These are phyloP conservation scores for Cornus florida DNA, from an alignment of 148 eudicot species.

Conservation along the genomic window DNA sequence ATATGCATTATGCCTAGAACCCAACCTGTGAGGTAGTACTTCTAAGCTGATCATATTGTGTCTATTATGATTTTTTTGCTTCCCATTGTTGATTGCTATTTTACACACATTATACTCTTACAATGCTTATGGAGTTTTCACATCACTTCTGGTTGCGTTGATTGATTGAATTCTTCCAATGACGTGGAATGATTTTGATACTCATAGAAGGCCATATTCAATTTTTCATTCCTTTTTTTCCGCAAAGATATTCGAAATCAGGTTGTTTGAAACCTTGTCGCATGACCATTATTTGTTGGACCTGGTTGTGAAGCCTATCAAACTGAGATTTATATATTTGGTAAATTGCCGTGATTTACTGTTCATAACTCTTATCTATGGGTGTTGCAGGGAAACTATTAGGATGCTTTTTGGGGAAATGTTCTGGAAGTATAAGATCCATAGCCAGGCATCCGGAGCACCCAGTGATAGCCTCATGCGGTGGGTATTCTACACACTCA, in stretches of 20 bases:
- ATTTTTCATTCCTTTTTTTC: too few species aligned
- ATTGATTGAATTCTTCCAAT: too few species aligned
- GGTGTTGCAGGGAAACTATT: conserved; percentile 63
- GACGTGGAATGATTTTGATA: too few species aligned
- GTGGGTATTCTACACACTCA: conserved; percentile 35
- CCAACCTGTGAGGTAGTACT: too few species aligned
- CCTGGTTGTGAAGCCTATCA: neutral
- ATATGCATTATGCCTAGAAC: too few species aligned
- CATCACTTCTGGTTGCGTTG: too few species aligned
- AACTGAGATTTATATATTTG: neutral
- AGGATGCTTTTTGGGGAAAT: conserved; percentile 89
- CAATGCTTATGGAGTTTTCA: too few species aligned
- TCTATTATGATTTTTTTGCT: too few species aligned
- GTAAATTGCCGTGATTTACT: neutral
- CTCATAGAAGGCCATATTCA: neutral
- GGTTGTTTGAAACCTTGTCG: neutral
- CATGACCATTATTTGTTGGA: neutral
- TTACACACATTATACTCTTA: too few species aligned
- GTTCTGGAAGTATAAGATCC: conserved; percentile 95
- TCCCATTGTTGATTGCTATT: too few species aligned
- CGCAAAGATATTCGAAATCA: neutral
- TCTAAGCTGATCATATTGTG: too few species aligned
- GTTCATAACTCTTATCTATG: conserved; percentile 10
- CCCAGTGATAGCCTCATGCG: conserved; percentile 94
- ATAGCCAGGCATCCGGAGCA: conserved; percentile 80